phyloP scores from a whole-genome alignment of 768 basidiomycete genomes.

The Rubroboletus satanas region DNA sequence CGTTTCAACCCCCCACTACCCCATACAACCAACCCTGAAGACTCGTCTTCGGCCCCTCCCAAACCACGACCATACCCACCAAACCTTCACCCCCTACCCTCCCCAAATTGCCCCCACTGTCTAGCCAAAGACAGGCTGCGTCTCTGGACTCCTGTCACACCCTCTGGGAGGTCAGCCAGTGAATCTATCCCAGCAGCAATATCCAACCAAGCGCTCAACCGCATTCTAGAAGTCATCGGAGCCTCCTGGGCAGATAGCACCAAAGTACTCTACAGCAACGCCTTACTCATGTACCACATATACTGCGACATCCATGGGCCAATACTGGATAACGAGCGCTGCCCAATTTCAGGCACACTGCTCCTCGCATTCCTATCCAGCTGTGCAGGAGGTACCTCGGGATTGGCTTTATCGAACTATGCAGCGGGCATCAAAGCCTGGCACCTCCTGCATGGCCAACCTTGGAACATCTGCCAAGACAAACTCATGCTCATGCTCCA shows the following conservation, averaged over 20 bases:
- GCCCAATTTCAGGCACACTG: not conserved
- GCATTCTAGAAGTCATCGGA: not conserved
- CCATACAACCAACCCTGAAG: too few species aligned
- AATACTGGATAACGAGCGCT: not conserved
- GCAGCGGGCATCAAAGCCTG: not conserved
- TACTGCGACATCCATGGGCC: not conserved
- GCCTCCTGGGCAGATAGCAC: not conserved
- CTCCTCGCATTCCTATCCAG: not conserved
- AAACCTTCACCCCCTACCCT: fast-evolving
- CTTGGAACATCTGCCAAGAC: not conserved
- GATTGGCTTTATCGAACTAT: not conserved
- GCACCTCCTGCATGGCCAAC: not conserved
- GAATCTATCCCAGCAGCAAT: not conserved
- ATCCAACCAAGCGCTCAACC: not conserved
- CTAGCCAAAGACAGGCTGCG: not conserved
- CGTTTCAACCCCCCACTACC: not conserved
- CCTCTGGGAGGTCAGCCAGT: not conserved
- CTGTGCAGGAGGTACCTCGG: not conserved
- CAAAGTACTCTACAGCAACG: not conserved
- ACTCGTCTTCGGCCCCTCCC: too few species aligned
- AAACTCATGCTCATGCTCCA: not conserved
- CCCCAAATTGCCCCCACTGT: not conserved
- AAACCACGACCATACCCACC: not conserved
- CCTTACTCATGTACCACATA: not conserved
- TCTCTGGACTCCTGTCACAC: not conserved